Base-by-base conservation (phyloP, 768 basidiomycete genomes). In the Trametes maxima region DNA sequence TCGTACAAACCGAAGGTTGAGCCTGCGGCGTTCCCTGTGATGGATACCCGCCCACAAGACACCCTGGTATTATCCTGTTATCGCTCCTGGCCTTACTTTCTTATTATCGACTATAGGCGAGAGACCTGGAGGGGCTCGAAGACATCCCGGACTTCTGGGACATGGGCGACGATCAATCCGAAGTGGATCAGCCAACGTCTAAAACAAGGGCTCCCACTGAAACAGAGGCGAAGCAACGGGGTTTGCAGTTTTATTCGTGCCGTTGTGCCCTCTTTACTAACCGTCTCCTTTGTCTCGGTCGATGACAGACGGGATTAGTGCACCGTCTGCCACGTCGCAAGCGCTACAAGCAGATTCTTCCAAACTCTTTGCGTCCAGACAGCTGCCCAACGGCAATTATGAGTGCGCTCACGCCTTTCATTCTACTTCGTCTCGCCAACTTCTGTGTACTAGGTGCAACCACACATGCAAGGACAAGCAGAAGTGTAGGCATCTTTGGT, bases 401-500 rank as follows among this genome's bases (percentile, higher is more conserved):
- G 76, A 78, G 90, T 88, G 65, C 60, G 82, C 61, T 56, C 55
- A 5, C 22, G 51, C 28, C 11, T 24, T 11, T 19, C 8, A 22
- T 16, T 65, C n/a, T 24, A 17, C 54, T 21, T 2, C 6, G 22
- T 22, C 21, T 24, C 2, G 11, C 24, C 21, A 46, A 33, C 21
- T n/a, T n/a, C n/a, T 25, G 57, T 62, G 59, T 40, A 19, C 4
- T 42, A 92, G 90, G 51, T 94, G 92, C 68, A 89, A 90, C 65
- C 92, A 94, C 66, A 53, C 80, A 21, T 94, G 92, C 79, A 90
- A 88, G 70, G 85, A 92, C 68, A 94, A 92, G 72, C 74, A 76
- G 4, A 79, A 77, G 44, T 94, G 92, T 69, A 82, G 87, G 24
- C 92, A 94, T 76, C 70, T 86, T 37, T 94, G 92, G 92, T 91